A percentile compares a stretch with the other conserved stretches of the same genome.
phyloP scores from a whole-genome alignment of 805 yeast genomes.

The Zygotorulaspora danielsina region DNA sequence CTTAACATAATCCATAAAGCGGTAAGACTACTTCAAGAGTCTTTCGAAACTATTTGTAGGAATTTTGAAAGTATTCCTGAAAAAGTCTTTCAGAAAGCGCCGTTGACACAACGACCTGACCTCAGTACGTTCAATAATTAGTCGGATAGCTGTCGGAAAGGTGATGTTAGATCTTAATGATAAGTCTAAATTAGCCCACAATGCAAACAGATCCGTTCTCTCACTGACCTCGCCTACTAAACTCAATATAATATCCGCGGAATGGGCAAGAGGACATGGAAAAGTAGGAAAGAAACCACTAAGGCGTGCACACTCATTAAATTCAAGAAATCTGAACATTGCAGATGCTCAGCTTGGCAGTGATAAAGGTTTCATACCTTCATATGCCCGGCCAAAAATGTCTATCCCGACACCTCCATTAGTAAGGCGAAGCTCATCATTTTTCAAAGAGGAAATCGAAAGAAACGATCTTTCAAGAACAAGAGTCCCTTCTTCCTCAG shows the following conservation, averaged over 20 bases:
- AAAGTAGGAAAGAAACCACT: constrained; percentile 25
- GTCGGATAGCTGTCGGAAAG: too few relatives aligned
- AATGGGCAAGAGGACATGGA: constrained; percentile 20
- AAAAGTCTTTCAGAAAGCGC: too few relatives aligned
- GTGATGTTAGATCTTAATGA: constrained; percentile 12
- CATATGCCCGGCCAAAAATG: constrained; percentile 25
- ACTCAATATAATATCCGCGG: constrained; percentile 40
- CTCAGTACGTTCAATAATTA: too few relatives aligned
- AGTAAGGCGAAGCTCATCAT: constrained; percentile 33
- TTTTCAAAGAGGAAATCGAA: constrained; percentile 30
- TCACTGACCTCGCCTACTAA: constrained; percentile 45
- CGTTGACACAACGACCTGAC: too few relatives aligned
- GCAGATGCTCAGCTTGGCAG: constrained; percentile 2
- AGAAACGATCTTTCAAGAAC: constrained; percentile 8
- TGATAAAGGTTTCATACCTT: constrained; percentile 3
- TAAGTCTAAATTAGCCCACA: constrained; percentile 17
- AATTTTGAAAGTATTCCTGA: too few relatives aligned
- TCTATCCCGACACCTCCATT: constrained; percentile 31
- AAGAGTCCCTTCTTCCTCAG: constrained; percentile 11
- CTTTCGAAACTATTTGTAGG: too few relatives aligned
- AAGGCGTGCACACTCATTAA: constrained; percentile 27
- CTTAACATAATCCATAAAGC: too few relatives aligned
- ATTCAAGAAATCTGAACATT: constrained; percentile 14
- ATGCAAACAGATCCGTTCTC: constrained; percentile 36
- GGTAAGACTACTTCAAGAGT: too few relatives aligned